A percentile compares a stretch with the other conserved stretches of the same genome.
phyloP scores from a whole-genome alignment of 176 grass and related monocot genomes.

The Paspalum notatum region DNA sequence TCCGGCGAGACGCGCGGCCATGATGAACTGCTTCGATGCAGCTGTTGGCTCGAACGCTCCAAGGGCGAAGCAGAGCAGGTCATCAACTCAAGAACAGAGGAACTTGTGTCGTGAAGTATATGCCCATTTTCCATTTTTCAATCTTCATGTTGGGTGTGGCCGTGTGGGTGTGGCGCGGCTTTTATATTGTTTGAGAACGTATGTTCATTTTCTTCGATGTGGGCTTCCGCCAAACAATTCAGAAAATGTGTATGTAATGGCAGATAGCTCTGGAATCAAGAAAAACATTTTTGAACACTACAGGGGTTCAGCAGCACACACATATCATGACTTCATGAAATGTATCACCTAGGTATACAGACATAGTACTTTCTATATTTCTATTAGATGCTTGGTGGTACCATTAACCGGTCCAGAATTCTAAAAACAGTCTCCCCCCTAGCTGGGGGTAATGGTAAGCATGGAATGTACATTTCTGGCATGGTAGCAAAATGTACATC shows the following conservation, averaged over 20 bases:
- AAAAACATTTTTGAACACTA: background rate
- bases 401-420: background rate
- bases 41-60: too few relatives aligned
- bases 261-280: background rate
- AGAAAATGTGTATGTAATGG: background rate
- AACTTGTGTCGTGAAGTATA: background rate
- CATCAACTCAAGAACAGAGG: background rate
- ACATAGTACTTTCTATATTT: background rate
- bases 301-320: slow-evolving; percentile 3
- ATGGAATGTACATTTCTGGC: background rate
- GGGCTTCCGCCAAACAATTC: background rate
- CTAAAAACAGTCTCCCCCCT: background rate
- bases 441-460: background rate
- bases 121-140: background rate
- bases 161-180: background rate
- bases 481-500: slow-evolving; percentile 10
- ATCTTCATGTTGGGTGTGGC: background rate
- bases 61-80: too few relatives aligned
- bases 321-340: background rate
- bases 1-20: too few relatives aligned
- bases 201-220: background rate
- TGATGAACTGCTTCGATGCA: too few relatives aligned
- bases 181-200: too few relatives aligned
- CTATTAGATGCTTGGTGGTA: slow-evolving; percentile 1
- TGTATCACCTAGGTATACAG: background rate